Conservation (phyloP, 768 basidiomycete species). For the Lanmaoa pseudosensibilis region DNA sequence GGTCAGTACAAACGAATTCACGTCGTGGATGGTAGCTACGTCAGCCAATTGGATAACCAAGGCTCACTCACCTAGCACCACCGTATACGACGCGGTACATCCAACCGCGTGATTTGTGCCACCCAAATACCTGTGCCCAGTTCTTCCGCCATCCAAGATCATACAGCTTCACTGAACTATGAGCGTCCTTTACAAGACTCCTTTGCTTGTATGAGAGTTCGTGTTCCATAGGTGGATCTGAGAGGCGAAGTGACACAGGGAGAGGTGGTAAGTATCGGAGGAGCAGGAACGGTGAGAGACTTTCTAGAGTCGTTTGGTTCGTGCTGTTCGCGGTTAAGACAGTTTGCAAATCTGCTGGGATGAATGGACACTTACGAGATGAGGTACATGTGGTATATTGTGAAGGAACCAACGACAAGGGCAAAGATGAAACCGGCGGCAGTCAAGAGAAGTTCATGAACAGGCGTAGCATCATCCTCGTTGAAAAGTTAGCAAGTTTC, state of each 20-base stretch:
- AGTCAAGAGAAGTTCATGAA: constrained; percentile 70
- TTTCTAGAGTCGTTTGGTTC: constrained; percentile 84
- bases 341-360: neutral
- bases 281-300: constrained; percentile 71
- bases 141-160: constrained; percentile 75
- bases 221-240: constrained; percentile 70
- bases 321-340: constrained; percentile 44
- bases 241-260: constrained; percentile 48
- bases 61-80: constrained; percentile 56
- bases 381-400: constrained; percentile 74
- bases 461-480: constrained; percentile 63
- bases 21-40: neutral
- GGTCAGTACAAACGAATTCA: neutral
- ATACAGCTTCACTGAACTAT: constrained; percentile 60
- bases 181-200: constrained; percentile 61
- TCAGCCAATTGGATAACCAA: neutral
- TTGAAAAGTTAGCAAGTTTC: constrained; percentile 4
- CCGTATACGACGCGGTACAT: constrained; percentile 55
- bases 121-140: constrained; percentile 68
- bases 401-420: constrained; percentile 73
- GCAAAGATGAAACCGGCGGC: constrained; percentile 58
- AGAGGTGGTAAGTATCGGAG: constrained; percentile 69
- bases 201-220: constrained; percentile 69
- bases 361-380: constrained; percentile 51
- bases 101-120: constrained; percentile 52